Conservation (phyloP, 2,329 filamentous ascomycete species). For the Arthrocladium fulminans region DNA sequence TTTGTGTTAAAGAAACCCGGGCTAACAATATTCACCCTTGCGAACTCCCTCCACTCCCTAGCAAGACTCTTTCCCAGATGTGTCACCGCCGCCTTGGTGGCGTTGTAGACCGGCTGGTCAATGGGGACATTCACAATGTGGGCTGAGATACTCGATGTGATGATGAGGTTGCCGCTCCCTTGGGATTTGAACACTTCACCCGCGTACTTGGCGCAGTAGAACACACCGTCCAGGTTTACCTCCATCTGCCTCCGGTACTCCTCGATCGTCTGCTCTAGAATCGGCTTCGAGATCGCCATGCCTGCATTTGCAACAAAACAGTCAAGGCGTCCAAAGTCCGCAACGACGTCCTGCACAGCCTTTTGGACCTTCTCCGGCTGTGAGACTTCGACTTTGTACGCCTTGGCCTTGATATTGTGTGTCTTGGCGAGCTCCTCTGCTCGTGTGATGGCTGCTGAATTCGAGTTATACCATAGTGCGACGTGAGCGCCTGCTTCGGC, state of each 20-base stretch:
- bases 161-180: slow-evolving; percentile 43
- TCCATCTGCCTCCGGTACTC: slow-evolving; percentile 46
- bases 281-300: slow-evolving; percentile 47
- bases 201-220: slow-evolving; percentile 38
- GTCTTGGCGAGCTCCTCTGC: slow-evolving; percentile 25
- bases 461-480: slow-evolving; percentile 28
- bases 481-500: slow-evolving; percentile 34
- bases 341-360: slow-evolving; percentile 27
- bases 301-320: slow-evolving; percentile 42
- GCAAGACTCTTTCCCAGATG: slow-evolving; percentile 50
- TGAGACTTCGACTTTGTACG: slow-evolving; percentile 29
- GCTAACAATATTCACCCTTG: slow-evolving; percentile 48
- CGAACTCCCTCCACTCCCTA: slow-evolving; percentile 50
- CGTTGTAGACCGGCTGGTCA: slow-evolving; percentile 50
- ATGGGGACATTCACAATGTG: slow-evolving; percentile 45
- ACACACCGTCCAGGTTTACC: slow-evolving; percentile 46
- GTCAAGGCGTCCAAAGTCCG: slow-evolving; percentile 37
- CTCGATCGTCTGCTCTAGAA: slow-evolving; percentile 45
- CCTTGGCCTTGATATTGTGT: slow-evolving; percentile 27
- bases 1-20: slow-evolving; percentile 50
- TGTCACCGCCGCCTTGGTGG: slow-evolving; percentile 47
- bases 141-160: slow-evolving; percentile 44
- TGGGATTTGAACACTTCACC: slow-evolving; percentile 38
- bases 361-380: slow-evolving; percentile 20
- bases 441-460: slow-evolving; percentile 18